Base-by-base conservation (phyloP, 306 rosid genomes). In the Chamaecrista fasciculata region DNA sequence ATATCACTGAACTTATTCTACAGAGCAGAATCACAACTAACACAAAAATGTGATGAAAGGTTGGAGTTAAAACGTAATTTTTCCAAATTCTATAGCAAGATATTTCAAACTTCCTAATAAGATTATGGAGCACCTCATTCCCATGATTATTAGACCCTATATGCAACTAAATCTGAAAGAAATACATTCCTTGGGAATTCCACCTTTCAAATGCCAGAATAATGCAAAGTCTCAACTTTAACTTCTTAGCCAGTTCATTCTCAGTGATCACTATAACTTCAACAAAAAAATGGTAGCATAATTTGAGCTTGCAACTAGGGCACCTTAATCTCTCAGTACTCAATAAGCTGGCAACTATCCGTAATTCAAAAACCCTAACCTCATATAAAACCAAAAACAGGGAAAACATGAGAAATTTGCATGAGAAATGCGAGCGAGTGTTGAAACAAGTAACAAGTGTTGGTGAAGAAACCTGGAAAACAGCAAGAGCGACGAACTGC, bases 401-500 rank as follows among this genome's bases (percentile, higher is more conserved):
- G n/a, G 39, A 5, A 16, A 69, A 11, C 19, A 50, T 33, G 23
- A 14, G 15, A 0, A 3, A 15, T 14, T 16, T 0, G 42, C 0
- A 4, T 12, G 36, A 6, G 8, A 76, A 73, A 52, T 58, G 61
- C 3, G 19, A 55, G 46, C 10, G 31, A 1, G 49, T 63, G 69
- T 65, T 31, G 60, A 5, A 39, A 53, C 6, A 10, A 2, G 42
- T 2, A 40, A 55, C n/a, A 6, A 19, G 6, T 59, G 12, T 7
- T 34, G 9, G 2, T n/a, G n/a, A 21, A 36, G 62, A 34, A 24
- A 95, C 97, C 99, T 91, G 95, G 46, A 91, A 91, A 8, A 91
- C 96, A 14, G 93, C 79, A 51, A 87, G 96, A 40, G 91, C 89
- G 11, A 89, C 86, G 73, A 95, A 95, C 83, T 86, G 89, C 62